Conservation (phyloP, 2,329 filamentous ascomycete genomes). For the Trichophyton verrucosum region DNA sequence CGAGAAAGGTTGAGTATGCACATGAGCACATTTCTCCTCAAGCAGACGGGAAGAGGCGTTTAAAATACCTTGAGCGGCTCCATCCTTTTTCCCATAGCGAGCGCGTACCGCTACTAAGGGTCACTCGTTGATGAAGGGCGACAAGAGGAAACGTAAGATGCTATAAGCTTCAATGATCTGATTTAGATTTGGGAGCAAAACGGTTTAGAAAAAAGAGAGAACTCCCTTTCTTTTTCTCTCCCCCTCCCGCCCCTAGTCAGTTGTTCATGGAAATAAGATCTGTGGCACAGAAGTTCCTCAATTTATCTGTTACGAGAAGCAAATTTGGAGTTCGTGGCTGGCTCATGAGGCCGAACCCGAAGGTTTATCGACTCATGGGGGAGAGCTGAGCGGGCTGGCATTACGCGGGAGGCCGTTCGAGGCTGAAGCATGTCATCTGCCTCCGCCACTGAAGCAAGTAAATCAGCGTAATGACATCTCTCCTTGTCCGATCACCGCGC, state of each 20-base stretch:
- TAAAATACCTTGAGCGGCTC: neutral
- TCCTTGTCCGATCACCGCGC: neutral
- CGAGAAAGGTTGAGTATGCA: neutral
- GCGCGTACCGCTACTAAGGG: neutral
- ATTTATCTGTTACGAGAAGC: neutral
- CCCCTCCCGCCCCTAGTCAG: neutral
- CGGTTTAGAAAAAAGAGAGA: neutral
- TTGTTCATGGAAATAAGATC: neutral
- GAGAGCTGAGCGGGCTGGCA: neutral
- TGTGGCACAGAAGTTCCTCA: neutral
- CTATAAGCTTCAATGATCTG: neutral
- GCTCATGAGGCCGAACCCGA: neutral
- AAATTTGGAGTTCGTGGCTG: neutral
- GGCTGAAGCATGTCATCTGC: conserved; percentile 3
- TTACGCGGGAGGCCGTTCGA: neutral
- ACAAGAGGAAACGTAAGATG: neutral
- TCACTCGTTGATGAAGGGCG: neutral
- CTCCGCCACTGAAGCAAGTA: neutral
- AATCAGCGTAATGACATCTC: neutral
- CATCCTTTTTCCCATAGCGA: neutral
- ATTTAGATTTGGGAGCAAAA: neutral
- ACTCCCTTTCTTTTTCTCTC: neutral
- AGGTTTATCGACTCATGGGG: neutral
- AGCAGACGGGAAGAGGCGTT: neutral
- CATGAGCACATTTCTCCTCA: neutral